Percentiles rank a stretch among this genome's conserved stretches.
Evolutionary conservation across 345 rosid species (phyloP).

Genomic region (Murraya koenigii): DNA sequence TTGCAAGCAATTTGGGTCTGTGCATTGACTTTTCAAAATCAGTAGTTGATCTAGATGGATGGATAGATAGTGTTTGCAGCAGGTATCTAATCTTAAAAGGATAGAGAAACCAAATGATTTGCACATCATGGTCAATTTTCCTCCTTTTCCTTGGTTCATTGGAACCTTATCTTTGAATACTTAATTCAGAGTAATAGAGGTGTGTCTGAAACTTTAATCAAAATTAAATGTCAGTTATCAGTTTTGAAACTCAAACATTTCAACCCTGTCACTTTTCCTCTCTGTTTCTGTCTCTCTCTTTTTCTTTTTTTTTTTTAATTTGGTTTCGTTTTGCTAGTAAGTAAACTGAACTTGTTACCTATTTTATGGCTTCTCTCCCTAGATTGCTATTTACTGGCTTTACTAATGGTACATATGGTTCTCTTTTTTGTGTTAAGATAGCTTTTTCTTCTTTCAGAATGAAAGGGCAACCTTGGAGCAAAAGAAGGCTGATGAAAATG

Average conservation of each 20-base stretch:
- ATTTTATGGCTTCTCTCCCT: background rate
- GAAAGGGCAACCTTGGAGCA: slow-evolving; percentile 73
- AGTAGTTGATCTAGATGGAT: background rate
- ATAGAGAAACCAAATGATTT: background rate
- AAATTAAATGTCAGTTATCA: background rate
- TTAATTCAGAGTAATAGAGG: background rate
- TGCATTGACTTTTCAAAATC: background rate
- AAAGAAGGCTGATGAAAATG: slow-evolving; percentile 50
- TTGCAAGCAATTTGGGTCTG: background rate
- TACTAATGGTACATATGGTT: background rate
- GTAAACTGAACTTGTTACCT: background rate
- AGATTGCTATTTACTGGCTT: background rate
- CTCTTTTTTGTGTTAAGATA: background rate
- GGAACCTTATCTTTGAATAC: background rate
- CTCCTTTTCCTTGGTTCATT: background rate
- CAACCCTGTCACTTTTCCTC: background rate
- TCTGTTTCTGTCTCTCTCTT: background rate
- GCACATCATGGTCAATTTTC: background rate
- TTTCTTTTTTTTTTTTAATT: too few relatives aligned
- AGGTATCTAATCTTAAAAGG: background rate
- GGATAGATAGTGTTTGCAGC: background rate
- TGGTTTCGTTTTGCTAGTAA: background rate
- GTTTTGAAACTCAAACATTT: background rate
- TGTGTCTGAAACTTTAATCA: background rate
- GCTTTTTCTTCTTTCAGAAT: slow-evolving; percentile 39